These are phyloP conservation scores for Phaeolepiota aurea DNA, from an alignment of 768 basidiomycete species.

Conservation along the genomic window DNA sequence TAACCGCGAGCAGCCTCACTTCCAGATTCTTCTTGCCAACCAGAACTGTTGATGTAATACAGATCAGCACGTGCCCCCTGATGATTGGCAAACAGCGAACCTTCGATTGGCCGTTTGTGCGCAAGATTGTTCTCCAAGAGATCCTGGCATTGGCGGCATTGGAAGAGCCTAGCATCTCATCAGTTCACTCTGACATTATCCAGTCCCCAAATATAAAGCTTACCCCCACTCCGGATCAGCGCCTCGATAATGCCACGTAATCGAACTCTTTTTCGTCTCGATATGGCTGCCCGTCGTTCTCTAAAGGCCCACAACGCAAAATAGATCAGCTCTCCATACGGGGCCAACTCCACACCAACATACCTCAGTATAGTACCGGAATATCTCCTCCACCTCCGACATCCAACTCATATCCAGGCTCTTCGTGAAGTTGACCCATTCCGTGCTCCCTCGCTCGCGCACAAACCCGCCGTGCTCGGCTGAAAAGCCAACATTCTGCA, in stretches of 20 bases:
- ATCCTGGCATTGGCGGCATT: conserved; percentile 95
- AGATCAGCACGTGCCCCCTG: not conserved
- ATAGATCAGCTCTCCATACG: not conserved
- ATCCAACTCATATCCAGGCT: conserved; percentile 97
- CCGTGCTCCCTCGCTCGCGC: conserved; percentile 50
- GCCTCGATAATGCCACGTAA: conserved; percentile 96
- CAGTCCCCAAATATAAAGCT: conserved; percentile 18
- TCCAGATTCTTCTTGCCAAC: conserved; percentile 99
- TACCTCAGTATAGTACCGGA: conserved; percentile 92
- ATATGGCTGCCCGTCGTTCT: conserved; percentile 94
- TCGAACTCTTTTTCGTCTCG: conserved; percentile 94
- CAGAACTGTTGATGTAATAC: conserved; percentile 49
- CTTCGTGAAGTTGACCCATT: conserved; percentile 89
- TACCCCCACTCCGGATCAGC: conserved; percentile 95
- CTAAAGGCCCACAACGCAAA: conserved; percentile 18
- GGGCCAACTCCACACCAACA: conserved; percentile 13
- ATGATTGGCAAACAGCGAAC: conserved; percentile 24
- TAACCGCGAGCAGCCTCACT: conserved; percentile 89
- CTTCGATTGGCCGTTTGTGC: conserved; percentile 91
- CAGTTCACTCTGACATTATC: conserved; percentile 4
- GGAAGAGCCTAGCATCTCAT: conserved; percentile 37
- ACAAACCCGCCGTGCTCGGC: conserved; percentile 97
- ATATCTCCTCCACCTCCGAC: conserved; percentile 91
- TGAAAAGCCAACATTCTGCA: conserved; percentile 77
- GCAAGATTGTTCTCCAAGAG: conserved; percentile 90